Evolutionary conservation across 78 protist genomes (phyloP), one percentile per base, ranked within the genome.

Genomic region (Blattamonas nauphoetae): DNA sequence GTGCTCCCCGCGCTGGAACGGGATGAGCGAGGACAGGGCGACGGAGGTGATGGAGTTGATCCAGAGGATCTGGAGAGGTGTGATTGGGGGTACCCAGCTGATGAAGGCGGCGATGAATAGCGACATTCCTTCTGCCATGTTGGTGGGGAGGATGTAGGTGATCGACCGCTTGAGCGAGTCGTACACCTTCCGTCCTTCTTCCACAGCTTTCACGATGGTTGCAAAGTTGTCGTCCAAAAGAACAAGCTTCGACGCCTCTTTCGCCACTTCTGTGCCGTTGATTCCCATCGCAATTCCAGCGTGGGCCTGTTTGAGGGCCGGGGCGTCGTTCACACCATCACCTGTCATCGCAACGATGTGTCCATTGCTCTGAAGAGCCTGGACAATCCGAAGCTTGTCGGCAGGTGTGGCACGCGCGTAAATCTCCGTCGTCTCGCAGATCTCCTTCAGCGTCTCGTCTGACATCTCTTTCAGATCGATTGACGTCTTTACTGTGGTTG

Each of bases 281-380:
- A 94, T 93, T 82, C 99, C 99, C 99, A 97, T 97, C 33, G 98
- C 98, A 1, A 96, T 84, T 34, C 99, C 99, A 4, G 97, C 89
- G 85, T 96, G 94, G 0, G 98, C 97, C 35, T 86, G 81, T 45
- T 89, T 89, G 35, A 89, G 86, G 2, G 99, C 99, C 0, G 98
- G 97, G 38, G 97, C 93, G 45, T 97, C 99, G 88, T 97, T 96
- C 45, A 79, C 43, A 79, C 83, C 83, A 79, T 79, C 83, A 21
- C 83, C 83, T 5, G 83, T 79, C 83, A 79, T 79, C 29, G 83
- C 83, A 6, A 36, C 41, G 42, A 86, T 35, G 21, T 36, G 42
- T 4, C 81, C 81, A 29, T 44, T 46, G 33, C 33, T 78, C 41
- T 86, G 88, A 11, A 64, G 41, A 4, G 84, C 88, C 41, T 86